A percentile compares a stretch with the other conserved stretches of the same genome.
Conservation (phyloP, 345 rosid species). For the Camelina sativa region DNA sequence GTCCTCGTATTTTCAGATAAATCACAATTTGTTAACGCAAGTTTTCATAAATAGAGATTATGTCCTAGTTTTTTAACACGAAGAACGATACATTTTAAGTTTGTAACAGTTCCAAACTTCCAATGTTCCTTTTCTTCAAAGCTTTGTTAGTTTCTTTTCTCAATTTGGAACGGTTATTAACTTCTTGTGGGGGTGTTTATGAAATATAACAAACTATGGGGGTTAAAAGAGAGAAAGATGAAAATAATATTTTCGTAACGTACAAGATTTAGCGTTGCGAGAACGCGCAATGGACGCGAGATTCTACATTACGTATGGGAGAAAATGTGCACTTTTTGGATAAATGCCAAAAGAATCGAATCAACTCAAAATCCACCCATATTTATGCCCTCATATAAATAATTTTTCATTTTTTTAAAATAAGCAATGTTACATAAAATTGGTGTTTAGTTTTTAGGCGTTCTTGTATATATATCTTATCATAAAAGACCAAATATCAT, state of each 20-base stretch:
- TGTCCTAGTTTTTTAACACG: background rate
- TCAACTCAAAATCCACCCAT: background rate
- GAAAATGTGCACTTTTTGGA: constrained; percentile 9
- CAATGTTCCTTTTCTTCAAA: background rate
- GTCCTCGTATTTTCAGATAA: constrained; percentile 9
- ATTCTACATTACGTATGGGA: constrained; percentile 22
- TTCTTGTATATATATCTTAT: background rate
- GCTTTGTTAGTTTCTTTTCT: no score
- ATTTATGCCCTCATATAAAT: background rate
- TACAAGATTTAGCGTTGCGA: constrained; percentile 31
- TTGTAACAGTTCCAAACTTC: background rate
- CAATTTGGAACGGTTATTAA: background rate
- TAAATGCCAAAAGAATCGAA: constrained; percentile 31
- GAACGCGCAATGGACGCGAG: constrained; percentile 36
- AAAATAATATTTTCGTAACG: background rate
- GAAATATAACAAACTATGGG: background rate
- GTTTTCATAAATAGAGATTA: background rate
- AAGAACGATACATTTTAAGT: background rate
- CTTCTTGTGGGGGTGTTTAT: background rate
- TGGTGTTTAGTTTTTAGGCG: background rate
- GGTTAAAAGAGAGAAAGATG: background rate
- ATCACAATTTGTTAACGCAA: background rate
- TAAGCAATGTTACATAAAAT: background rate
- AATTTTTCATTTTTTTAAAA: no score
- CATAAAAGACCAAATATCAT: no score